Conservation (phyloP, 1,284 basidiomycete species). For the Irpex rosettiformis region DNA sequence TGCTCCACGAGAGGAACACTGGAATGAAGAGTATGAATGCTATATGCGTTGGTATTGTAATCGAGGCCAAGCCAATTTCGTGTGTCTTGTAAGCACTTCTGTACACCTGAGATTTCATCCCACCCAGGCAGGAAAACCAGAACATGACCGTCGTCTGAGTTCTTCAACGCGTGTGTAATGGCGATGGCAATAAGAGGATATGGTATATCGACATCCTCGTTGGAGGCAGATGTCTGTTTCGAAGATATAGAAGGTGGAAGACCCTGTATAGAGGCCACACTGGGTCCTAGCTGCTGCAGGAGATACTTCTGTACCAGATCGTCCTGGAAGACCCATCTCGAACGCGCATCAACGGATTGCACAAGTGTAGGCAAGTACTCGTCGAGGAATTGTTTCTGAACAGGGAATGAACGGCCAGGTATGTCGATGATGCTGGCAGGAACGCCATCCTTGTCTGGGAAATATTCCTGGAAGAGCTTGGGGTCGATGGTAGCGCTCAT, state of each 20-base stretch:
- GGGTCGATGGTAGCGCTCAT: constrained; percentile 98
- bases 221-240: constrained; percentile 6
- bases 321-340: constrained; percentile 71
- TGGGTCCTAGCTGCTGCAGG: constrained; percentile 60
- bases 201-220: constrained; percentile 80
- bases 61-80: constrained; percentile 50
- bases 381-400: constrained; percentile 80
- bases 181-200: constrained; percentile 81
- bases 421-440: constrained; percentile 80
- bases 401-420: constrained; percentile 92
- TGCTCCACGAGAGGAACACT: constrained; percentile 89
- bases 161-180: constrained; percentile 75
- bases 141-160: constrained; percentile 83
- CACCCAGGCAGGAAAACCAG: constrained; percentile 91
- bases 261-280: constrained; percentile 7
- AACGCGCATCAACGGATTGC: constrained; percentile 26
- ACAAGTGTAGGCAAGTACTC: constrained; percentile 65
- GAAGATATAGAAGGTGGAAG: not conserved
- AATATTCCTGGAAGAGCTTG: constrained; percentile 86
- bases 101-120: constrained; percentile 89
- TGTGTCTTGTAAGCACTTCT: constrained; percentile 59
- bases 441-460: constrained; percentile 59
- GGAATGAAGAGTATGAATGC: constrained; percentile 90
- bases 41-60: constrained; percentile 58
- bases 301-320: constrained; percentile 80